Conservation (phyloP, 2,329 filamentous ascomycete species). For the Curvularia verruculosa region DNA sequence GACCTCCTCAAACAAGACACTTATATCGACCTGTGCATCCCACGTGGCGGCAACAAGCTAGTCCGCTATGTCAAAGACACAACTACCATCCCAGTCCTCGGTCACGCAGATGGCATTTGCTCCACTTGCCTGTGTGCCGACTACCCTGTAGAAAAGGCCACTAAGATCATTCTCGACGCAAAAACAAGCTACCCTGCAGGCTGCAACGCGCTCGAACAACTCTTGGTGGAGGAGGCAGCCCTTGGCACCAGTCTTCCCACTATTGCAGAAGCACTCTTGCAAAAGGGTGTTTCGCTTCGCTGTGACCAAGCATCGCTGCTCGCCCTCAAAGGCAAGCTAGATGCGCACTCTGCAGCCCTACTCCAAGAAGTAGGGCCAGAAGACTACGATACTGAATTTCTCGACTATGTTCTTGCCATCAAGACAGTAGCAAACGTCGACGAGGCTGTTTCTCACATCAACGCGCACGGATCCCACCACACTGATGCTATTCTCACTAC, state of each 20-base stretch:
- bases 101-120: conserved; percentile 94
- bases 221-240: conserved; percentile 79
- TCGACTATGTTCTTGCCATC: conserved; percentile 82
- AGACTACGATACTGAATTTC: conserved; percentile 89
- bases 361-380: conserved; percentile 69
- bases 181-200: conserved; percentile 95
- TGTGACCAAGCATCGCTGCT: conserved; percentile 75
- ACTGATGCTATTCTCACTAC: conserved; percentile 89
- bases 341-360: conserved; percentile 49
- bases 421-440: conserved; percentile 72
- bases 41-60: conserved; percentile 86
- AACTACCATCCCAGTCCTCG: conserved; percentile 93
- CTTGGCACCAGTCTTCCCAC: conserved; percentile 70
- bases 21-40: conserved; percentile 94
- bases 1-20: conserved; percentile 84
- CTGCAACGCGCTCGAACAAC: conserved; percentile 92
- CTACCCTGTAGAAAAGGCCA: conserved; percentile 74
- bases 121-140: conserved; percentile 81
- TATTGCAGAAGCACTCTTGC: conserved; percentile 75
- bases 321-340: conserved; percentile 61
- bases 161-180: conserved; percentile 81
- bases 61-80: conserved; percentile 88
- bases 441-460: conserved; percentile 85
- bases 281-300: conserved; percentile 78
- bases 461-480: conserved; percentile 88